These are phyloP conservation scores for Aspergillus unguis DNA, from an alignment of 2,329 filamentous ascomycete species.

Conservation along the genomic window DNA sequence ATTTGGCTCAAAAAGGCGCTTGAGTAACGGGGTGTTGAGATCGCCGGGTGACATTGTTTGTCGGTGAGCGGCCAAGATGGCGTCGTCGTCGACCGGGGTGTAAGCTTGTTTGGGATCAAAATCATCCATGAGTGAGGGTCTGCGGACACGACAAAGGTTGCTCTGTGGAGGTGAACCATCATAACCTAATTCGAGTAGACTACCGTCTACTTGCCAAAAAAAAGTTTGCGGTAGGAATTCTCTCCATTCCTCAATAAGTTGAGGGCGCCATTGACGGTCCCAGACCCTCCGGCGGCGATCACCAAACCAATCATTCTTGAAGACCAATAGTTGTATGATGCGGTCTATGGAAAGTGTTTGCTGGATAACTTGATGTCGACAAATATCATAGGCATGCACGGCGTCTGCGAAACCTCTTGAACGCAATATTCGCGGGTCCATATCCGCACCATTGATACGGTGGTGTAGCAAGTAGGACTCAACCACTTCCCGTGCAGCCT, in stretches of 20 bases:
- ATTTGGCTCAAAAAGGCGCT: constrained; percentile 15
- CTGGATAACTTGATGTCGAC: constrained; percentile 30
- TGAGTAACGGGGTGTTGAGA: constrained; percentile 14
- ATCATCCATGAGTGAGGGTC: constrained; percentile 14
- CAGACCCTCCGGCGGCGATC: constrained; percentile 21
- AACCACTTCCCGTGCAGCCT: constrained; percentile 24
- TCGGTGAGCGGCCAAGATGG: constrained; percentile 20
- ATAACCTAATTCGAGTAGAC: too few relatives aligned
- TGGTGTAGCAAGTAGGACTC: constrained; percentile 22
- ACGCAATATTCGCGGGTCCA: constrained; percentile 17
- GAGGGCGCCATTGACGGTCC: constrained; percentile 39
- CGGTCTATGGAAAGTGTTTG: constrained; percentile 24
- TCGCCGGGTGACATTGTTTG: background rate
- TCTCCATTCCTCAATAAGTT: constrained; percentile 48
- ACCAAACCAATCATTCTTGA: constrained; percentile 19
- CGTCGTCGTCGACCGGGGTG: constrained; percentile 26
- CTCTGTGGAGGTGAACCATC: constrained; percentile 37
- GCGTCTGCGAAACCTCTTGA: constrained; percentile 29
- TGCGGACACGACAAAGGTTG: constrained; percentile 21
- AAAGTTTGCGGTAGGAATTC: constrained; percentile 30
- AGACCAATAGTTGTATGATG: constrained; percentile 22
- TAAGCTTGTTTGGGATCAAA: constrained; percentile 14
- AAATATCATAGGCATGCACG: constrained; percentile 32
- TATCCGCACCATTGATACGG: background rate
- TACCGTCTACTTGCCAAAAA: too few relatives aligned